Evolutionary conservation across 129 eudicot species (phyloP).

Genomic region (Lactuca saligna): DNA sequence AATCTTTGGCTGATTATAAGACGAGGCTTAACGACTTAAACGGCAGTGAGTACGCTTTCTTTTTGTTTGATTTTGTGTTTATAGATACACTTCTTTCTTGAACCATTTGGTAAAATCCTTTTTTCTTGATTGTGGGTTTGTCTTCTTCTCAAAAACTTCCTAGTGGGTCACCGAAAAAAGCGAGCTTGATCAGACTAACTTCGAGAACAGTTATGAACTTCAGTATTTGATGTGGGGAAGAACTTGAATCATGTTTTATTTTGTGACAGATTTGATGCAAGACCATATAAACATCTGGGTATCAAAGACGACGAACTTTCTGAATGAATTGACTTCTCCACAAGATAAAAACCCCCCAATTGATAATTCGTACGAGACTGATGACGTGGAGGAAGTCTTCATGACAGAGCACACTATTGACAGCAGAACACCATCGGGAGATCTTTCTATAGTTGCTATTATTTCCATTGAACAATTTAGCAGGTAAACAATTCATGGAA

Average conservation of each 20-base stretch:
- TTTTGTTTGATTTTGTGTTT: background rate
- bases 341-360: slow-evolving; percentile 46
- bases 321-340: slow-evolving; percentile 62
- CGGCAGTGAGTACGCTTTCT: slow-evolving; percentile 44
- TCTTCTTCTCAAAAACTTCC: slow-evolving; percentile 1
- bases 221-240: background rate
- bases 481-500: slow-evolving; percentile 38
- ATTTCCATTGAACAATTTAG: slow-evolving; percentile 79
- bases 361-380: slow-evolving; percentile 38
- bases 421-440: slow-evolving; percentile 49
- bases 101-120: background rate
- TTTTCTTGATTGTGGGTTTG: background rate
- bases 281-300: slow-evolving; percentile 51
- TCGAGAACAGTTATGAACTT: background rate
- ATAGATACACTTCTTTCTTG: background rate
- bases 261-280: slow-evolving; percentile 56
- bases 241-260: background rate
- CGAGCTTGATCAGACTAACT: background rate
- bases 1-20: slow-evolving; percentile 36
- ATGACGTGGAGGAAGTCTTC: slow-evolving; percentile 61
- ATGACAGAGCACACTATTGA: slow-evolving; percentile 70
- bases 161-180: slow-evolving; percentile 4
- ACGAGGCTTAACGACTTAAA: slow-evolving; percentile 58
- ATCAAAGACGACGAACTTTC: slow-evolving; percentile 63
- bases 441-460: slow-evolving; percentile 66